These are phyloP conservation scores for Eucalyptus melliodora DNA, from an alignment of 345 rosid genomes.

Conservation along the genomic window DNA sequence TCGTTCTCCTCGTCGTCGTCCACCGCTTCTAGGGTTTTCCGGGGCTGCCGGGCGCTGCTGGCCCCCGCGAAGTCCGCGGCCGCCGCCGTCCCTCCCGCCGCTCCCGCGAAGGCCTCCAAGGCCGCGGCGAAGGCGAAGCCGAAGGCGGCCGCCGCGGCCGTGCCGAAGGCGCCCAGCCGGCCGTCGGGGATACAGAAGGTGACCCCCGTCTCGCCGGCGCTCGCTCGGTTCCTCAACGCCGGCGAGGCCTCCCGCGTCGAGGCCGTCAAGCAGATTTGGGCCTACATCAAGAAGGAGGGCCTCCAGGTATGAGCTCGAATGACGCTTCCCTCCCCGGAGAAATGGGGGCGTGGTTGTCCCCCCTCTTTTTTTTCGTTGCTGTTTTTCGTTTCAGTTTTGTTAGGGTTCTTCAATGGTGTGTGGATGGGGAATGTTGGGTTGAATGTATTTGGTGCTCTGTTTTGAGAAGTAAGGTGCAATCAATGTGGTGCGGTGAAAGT, in stretches of 20 bases:
- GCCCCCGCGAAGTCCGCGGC: constrained; percentile 29
- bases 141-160: not conserved
- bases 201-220: constrained; percentile 55
- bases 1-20: constrained; percentile 29
- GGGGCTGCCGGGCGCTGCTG: constrained; percentile 42
- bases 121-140: constrained; percentile 7
- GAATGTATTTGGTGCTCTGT: not conserved
- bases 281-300: constrained; percentile 52
- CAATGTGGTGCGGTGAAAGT: not conserved
- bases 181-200: constrained; percentile 42
- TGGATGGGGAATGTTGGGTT: not conserved
- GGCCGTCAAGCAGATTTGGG: constrained; percentile 71
- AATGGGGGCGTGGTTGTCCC: not conserved
- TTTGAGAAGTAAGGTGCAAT: not conserved
- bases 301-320: constrained; percentile 47
- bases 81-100: not conserved
- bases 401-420: not conserved
- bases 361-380: not conserved
- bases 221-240: constrained; percentile 47
- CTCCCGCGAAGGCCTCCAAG: constrained; percentile 9
- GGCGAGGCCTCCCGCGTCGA: constrained; percentile 50
- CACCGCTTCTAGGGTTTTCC: constrained; percentile 41
- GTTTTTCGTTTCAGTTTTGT: not conserved
- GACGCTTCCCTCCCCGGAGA: not conserved
- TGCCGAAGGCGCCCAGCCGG: not conserved